A percentile compares a stretch with the other conserved stretches of the same genome.
Conservation (phyloP, 83 land plant genomes). For the Picea engelmannii region DNA sequence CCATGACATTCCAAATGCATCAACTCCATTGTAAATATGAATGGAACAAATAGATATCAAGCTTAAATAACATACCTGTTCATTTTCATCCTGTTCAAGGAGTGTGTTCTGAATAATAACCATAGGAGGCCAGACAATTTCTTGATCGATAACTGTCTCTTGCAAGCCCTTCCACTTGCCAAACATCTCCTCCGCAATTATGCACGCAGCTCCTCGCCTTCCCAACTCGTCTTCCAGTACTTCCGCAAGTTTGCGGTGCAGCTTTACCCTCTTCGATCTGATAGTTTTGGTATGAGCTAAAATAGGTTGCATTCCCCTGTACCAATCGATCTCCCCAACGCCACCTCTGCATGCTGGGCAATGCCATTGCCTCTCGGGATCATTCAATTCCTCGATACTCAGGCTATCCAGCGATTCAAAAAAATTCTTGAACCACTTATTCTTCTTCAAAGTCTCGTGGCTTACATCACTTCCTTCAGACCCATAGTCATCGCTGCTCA, state of each 20-base stretch:
- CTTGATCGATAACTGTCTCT: constrained; percentile 30
- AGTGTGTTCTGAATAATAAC: constrained; percentile 56
- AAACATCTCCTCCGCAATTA: constrained; percentile 44
- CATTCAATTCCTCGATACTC: constrained; percentile 50
- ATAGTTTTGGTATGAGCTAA: constrained; percentile 69
- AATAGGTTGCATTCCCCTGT: constrained; percentile 61
- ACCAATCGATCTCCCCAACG: constrained; percentile 82
- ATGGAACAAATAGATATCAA: too few species aligned
- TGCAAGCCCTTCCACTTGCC: constrained; percentile 69
- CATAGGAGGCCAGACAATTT: constrained; percentile 82
- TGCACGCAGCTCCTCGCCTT: constrained; percentile 44
- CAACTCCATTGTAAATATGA: too few species aligned
- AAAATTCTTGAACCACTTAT: constrained; percentile 50
- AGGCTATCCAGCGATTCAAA: constrained; percentile 50
- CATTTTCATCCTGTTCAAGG: constrained; percentile 54
- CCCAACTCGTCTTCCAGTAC: constrained; percentile 65
- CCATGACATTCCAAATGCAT: too few species aligned
- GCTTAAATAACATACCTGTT: constrained; percentile 40
- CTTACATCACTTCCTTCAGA: constrained; percentile 59
- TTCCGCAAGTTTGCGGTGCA: constrained; percentile 54
- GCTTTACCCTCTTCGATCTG: constrained; percentile 44
- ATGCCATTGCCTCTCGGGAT: constrained; percentile 75
- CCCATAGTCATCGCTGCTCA: constrained; percentile 54
- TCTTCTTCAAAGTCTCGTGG: constrained; percentile 55
- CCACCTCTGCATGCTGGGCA: constrained; percentile 77